Base-by-base conservation (phyloP, 2,329 filamentous ascomycete species). In the Colletotrichum brevisporum region DNA sequence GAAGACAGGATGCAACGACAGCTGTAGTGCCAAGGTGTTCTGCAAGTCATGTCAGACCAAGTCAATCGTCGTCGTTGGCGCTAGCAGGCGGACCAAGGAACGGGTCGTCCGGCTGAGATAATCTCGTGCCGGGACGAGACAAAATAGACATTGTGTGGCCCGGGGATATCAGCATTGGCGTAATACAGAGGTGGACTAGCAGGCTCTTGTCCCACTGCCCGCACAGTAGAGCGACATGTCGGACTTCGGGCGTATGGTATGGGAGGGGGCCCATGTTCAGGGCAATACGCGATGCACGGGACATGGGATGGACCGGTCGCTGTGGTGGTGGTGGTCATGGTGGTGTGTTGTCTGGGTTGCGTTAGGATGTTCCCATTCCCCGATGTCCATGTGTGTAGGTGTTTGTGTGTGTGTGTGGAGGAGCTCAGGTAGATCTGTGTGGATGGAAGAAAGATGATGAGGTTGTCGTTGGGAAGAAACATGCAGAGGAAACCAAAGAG, bases 31-130 rank as follows among this genome's bases (percentile, higher is more conserved):
- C 6, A 47, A 54, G n/a, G 15, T 24, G 21, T 15, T 55, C 27
- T 64, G 60, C 61, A 58, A 68, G 41, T 21, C 54, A 31, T 58
- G 41, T 54, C 61, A 55, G 54, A 57, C 41, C 48, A 36, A 59
- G 12, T 12, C 16, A 24, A 24, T 24, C 31, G 10, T 36, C 31
- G n/a, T 9, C 27, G 21, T 26, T 54, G 48, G 41, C 61, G 54
- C 45, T 51, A 54, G 39, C 15, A 21, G 50, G 18, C n/a, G 27
- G 43, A 13, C 61, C 53, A 21, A 54, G 54, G 18, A 27, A 12
- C 61, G 31, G 53, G 16, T 54, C 31, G 24, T 41, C 48, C 54
- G 54, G 65, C 60, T 31, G 53, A 39, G 52, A 53, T 65, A 27
- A 43, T 59, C 21, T 27, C 47, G 16, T 12, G 18, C 24, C 36